Base-by-base conservation (phyloP, 257 asterid species). In the Ocimum tenuiflorum region DNA sequence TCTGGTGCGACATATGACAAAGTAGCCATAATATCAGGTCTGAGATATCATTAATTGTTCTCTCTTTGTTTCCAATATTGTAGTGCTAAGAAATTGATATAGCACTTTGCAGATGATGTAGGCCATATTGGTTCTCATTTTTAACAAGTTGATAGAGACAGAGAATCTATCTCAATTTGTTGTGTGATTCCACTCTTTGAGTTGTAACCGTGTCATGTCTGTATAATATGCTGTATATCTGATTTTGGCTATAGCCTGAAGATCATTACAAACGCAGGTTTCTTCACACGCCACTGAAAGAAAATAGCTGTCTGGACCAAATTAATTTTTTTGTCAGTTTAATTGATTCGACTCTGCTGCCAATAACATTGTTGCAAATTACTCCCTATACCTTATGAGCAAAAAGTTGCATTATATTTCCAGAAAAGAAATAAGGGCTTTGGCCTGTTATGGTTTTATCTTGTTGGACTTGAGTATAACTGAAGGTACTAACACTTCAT, bases 21-120 rank as follows among this genome's bases (percentile, higher is more conserved):
- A 82, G 99, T 92, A 67, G 94, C 97, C 6, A 80, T 92, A 12
- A 83, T 92, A 80, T 92, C 99, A 86, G 99, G 99, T 89, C 19
- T 8, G 72, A 19, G 41, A 65, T 56, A 29, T 50, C 24, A 48
- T 55, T 58, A 13, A 71, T 55, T 69, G 49, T 39, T 29, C 19
- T 65, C 0, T 50, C 43, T 33, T 71, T 57, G 42, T 67, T 39
- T 27, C 7, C 20, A 31, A 31, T 52, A 0, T 43, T 75, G 13
- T 49, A 39, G 71, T 62, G 39, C 13, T 48, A 29, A 27, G 61
- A 39, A 42, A 35, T 14, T 65, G 48, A 38, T 19, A 51, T 52
- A 43, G 48, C 42, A 35, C 18, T 13, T 48, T 24, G 48, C 41
- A 23, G 35, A 63, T 48, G 9, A 60, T 17, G 52, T 43, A 60